Base-by-base conservation (phyloP, 1,284 basidiomycete species). In the Xerocomus amazonicus region DNA sequence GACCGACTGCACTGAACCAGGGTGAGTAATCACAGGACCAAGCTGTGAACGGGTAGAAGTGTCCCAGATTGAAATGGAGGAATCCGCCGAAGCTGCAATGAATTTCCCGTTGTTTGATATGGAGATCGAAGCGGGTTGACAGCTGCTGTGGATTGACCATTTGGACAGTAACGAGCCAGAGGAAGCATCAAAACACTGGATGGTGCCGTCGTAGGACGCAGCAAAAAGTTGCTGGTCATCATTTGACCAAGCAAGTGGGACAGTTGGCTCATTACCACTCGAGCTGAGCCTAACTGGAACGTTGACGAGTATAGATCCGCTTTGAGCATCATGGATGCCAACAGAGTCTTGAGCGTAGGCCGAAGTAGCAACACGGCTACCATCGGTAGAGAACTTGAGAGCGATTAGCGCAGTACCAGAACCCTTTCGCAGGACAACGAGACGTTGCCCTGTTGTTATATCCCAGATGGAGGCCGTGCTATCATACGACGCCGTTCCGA, bases 1-100 rank as follows among this genome's bases (percentile, higher is more conserved):
- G 8, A 52, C 52, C 0, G 48, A 52, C 26, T 55, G 54, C 9
- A 55, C 53, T 9, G 32, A 43, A 4, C 54, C 53, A 38, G 38
- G 23, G 12, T 55, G 54, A 5, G 53, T 3, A n/a, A 55, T 19
- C 17, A 45, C 28, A 8, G 48, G 35, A 29, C 54, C 54, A 1
- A 55, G 43, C 19, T 52, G 53, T 0, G 28, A 35, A 6, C 34
- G 43, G 33, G 48, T 51, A 26, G 43, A 47, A 9, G 45, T 31
- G 14, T 55, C 54, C 54, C 54, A 55, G 26, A 55, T 51, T 27
- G 53, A 55, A 33, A 55, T 35, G 8, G 27, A 43, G 27, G 49
- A 44, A n/a, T 32, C 48, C 4, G 50, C 50, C 2, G 50, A 51
- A 36, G 50, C 53, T 19, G 23, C 45, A 12, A 55, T 43, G 32